A percentile compares a stretch with the other conserved stretches of the same genome.
These are phyloP conservation scores for Phytomonas francai DNA, from an alignment of 208 protist genomes.

Conservation along the genomic window DNA sequence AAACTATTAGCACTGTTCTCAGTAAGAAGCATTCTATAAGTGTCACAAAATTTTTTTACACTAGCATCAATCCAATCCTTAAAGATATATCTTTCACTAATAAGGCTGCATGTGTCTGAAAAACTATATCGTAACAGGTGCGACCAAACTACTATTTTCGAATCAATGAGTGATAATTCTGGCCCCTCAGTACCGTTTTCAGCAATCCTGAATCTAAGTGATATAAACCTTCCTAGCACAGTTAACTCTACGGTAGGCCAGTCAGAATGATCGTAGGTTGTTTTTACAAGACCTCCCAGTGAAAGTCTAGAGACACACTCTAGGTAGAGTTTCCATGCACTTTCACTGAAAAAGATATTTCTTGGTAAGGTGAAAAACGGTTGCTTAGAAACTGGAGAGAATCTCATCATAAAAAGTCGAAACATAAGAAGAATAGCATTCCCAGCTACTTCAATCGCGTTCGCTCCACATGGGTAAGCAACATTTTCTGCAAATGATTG, in stretches of 20 bases:
- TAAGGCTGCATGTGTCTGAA: conserved; percentile 15
- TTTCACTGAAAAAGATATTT: conserved; percentile 35
- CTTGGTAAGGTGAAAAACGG: conserved; percentile 31
- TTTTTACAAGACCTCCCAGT: conserved; percentile 22
- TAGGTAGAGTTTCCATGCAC: conserved; percentile 26
- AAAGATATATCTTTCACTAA: conserved; percentile 30
- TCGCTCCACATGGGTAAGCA: background rate
- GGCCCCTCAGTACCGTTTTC: background rate
- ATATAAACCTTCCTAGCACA: conserved; percentile 48
- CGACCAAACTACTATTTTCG: conserved; percentile 68
- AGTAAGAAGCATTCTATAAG: conserved; percentile 28
- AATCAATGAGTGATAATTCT: conserved; percentile 38
- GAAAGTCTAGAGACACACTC: conserved; percentile 25
- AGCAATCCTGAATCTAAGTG: conserved; percentile 46
- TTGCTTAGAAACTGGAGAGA: conserved; percentile 27
- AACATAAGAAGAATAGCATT: conserved; percentile 55
- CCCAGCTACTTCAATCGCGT: conserved; percentile 9
- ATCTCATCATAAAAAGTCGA: conserved; percentile 46
- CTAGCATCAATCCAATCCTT: conserved; percentile 30
- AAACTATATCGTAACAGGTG: conserved; percentile 46
- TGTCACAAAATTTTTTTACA: conserved; percentile 31
- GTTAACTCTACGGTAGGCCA: conserved; percentile 27
- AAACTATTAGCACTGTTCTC: background rate
- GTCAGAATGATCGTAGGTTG: conserved; percentile 11
- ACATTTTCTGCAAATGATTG: conserved; percentile 11